Conservation (phyloP, 371 early-diverging fungal species). For the Actinomortierella wolfii region DNA sequence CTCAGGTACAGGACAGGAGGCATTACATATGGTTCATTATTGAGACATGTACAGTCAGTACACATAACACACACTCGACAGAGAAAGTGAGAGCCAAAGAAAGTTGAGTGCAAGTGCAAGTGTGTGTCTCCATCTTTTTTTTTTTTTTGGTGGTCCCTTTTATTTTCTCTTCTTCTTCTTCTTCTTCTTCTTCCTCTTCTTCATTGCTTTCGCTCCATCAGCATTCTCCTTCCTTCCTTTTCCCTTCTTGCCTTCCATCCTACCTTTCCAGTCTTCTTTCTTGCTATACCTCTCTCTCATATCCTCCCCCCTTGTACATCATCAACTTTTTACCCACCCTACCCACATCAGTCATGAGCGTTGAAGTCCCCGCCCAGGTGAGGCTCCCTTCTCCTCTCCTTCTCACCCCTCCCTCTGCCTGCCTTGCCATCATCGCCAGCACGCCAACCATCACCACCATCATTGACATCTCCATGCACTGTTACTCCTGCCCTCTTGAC, state of each 20-base stretch:
- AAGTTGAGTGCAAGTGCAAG: neutral
- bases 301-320: neutral
- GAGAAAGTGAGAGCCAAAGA: neutral
- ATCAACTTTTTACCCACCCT: neutral
- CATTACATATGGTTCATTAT: too few species aligned
- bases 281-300: slow-evolving; percentile 2
- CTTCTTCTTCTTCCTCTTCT: slow-evolving; percentile 2
- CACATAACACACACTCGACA: too few species aligned
- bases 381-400: slow-evolving; percentile 1
- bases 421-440: neutral
- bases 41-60: too few species aligned
- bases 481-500: neutral
- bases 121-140: neutral
- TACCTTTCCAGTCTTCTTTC: slow-evolving; percentile 1
- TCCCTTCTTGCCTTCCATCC: slow-evolving; percentile 1
- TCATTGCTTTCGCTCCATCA: slow-evolving; percentile 3
- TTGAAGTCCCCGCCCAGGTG: slow-evolving; percentile 9
- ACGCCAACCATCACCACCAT: neutral
- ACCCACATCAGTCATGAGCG: slow-evolving; percentile 15
- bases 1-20: too few species aligned
- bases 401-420: neutral
- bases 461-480: neutral
- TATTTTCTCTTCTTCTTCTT: slow-evolving; percentile 9
- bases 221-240: slow-evolving; percentile 2
- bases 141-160: slow-evolving; percentile 3